Conservation (phyloP, 108 stramenopile genomes). For the Cyclotella atomus region DNA sequence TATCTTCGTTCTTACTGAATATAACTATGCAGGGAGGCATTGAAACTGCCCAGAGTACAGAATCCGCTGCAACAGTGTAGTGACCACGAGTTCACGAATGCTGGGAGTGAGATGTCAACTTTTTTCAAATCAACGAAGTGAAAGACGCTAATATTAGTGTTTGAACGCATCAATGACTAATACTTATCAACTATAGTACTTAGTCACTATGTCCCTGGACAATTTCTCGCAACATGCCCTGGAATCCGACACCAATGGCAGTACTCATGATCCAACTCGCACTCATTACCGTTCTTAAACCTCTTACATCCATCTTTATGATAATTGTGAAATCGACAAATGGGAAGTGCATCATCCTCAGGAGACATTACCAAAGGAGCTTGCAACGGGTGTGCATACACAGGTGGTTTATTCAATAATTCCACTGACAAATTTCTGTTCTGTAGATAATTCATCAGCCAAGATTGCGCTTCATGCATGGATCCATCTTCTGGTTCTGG, state of each 20-base stretch:
- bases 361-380: slow-evolving; percentile 73
- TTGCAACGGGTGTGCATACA: slow-evolving; percentile 67
- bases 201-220: too few species aligned
- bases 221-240: slow-evolving; percentile 73
- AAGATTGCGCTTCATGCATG: slow-evolving; percentile 30
- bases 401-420: slow-evolving; percentile 16
- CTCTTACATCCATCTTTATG: slow-evolving; percentile 62
- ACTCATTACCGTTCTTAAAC: slow-evolving; percentile 25
- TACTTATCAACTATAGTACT: too few species aligned
- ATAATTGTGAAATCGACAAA: slow-evolving; percentile 90
- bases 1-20: neutral
- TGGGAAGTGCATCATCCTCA: slow-evolving; percentile 57
- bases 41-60: too few species aligned
- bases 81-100: too few species aligned
- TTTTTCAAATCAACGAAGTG: too few species aligned
- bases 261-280: slow-evolving; percentile 78
- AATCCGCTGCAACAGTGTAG: too few species aligned
- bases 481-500: slow-evolving; percentile 21
- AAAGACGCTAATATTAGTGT: too few species aligned
- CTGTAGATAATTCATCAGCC: slow-evolving; percentile 27
- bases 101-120: too few species aligned
- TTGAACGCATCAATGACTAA: too few species aligned
- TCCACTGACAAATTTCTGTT: slow-evolving; percentile 3
- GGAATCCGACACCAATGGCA: slow-evolving; percentile 73
- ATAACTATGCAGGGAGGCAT: too few species aligned